Conservation (phyloP, 441 rosid species). For the Gossypium trilobum region DNA sequence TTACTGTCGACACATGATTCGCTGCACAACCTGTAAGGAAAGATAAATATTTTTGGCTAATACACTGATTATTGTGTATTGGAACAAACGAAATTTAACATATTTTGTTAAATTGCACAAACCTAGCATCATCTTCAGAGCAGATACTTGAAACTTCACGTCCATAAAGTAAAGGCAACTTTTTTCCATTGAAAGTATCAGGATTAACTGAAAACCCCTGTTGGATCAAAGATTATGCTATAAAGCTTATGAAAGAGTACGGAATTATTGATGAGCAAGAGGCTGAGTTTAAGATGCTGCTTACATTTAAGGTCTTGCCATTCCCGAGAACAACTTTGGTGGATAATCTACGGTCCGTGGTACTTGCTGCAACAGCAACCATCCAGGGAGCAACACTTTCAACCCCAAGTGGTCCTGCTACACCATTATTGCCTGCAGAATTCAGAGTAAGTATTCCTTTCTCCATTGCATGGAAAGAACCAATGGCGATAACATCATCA, state of each 20-base stretch:
- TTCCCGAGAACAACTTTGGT: conserved; percentile 40
- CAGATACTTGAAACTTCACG: conserved; percentile 9
- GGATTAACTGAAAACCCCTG: conserved; percentile 43
- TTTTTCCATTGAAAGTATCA: conserved; percentile 18
- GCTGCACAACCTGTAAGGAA: conserved; percentile 19
- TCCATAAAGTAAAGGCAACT: conserved; percentile 34
- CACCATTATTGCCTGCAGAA: conserved; percentile 42
- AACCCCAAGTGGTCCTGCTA: background rate
- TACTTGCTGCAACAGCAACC: conserved; percentile 48
- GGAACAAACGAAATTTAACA: background rate
- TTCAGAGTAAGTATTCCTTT: conserved; percentile 35
- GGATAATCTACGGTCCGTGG: conserved; percentile 31
- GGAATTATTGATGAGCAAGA: background rate
- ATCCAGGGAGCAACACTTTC: conserved; percentile 43
- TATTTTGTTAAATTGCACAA: background rate
- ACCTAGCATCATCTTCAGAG: conserved; percentile 19
- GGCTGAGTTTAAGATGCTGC: conserved; percentile 16
- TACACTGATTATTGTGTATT: background rate
- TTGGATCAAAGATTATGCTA: conserved; percentile 2
- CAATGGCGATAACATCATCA: conserved; percentile 21
- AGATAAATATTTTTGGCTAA: background rate
- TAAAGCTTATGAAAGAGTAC: background rate
- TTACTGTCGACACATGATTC: conserved; percentile 20
- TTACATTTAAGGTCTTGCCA: conserved; percentile 26
- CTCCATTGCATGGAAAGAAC: conserved; percentile 37